phyloP scores from a whole-genome alignment of 2,329 filamentous ascomycete genomes.

The Diaporthe sp. region DNA sequence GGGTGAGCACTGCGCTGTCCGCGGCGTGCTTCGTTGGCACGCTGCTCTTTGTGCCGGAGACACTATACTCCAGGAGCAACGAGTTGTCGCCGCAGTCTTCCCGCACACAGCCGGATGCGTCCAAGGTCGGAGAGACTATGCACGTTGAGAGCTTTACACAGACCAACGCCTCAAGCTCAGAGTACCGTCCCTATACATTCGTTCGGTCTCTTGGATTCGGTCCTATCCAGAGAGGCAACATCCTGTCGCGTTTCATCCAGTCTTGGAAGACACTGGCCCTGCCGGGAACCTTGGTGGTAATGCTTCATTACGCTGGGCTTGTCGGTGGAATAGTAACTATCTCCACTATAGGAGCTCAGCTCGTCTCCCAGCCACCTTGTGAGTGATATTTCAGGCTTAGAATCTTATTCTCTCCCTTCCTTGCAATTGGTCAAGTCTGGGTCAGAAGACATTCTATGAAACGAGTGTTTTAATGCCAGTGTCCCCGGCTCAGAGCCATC shows the following conservation, averaged over 20 bases:
- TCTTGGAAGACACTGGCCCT: slow-evolving; percentile 45
- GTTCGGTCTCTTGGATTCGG: background rate
- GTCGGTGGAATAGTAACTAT: slow-evolving; percentile 49
- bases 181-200: background rate
- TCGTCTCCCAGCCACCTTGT: slow-evolving; percentile 44
- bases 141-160: background rate
- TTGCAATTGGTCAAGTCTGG: background rate
- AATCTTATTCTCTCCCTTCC: no score
- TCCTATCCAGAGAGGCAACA: slow-evolving; percentile 25
- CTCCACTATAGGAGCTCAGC: slow-evolving; percentile 46
- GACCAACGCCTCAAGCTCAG: background rate
- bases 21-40: background rate
- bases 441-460: background rate
- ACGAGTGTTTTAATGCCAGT: background rate
- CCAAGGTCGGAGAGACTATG: slow-evolving; percentile 1
- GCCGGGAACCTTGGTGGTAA: slow-evolving; percentile 49
- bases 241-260: slow-evolving; percentile 39
- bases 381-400: background rate
- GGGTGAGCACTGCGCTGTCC: background rate
- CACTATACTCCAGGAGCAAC: background rate
- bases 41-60: background rate
- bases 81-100: slow-evolving; percentile 1
- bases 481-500: background rate
- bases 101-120: background rate
- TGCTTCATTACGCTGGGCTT: slow-evolving; percentile 50